These are phyloP conservation scores for Aciculosporium take DNA, from an alignment of 2,329 filamentous ascomycete genomes.

Conservation along the genomic window DNA sequence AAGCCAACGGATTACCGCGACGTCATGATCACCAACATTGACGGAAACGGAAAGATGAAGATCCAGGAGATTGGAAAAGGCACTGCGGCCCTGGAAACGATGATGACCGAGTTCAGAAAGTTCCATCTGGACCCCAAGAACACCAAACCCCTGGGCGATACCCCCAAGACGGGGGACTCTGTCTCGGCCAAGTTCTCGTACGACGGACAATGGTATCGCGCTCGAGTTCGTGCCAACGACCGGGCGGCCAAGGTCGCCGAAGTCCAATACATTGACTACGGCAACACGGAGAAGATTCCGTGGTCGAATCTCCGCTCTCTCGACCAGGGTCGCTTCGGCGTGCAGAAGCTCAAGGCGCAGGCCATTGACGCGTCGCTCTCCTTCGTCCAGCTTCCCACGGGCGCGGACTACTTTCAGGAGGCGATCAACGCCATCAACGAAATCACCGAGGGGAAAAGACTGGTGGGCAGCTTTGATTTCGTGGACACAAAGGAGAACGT, in stretches of 20 bases:
- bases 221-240: constrained; percentile 81
- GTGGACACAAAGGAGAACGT: constrained; percentile 65
- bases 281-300: constrained; percentile 78
- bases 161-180: constrained; percentile 81
- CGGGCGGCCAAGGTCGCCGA: constrained; percentile 78
- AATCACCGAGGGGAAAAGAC: constrained; percentile 56
- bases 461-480: constrained; percentile 86
- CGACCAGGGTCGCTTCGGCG: constrained; percentile 61
- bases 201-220: constrained; percentile 91
- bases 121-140: constrained; percentile 83
- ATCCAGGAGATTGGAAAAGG: constrained; percentile 81
- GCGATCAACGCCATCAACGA: constrained; percentile 63
- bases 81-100: constrained; percentile 66
- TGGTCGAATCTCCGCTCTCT: constrained; percentile 79
- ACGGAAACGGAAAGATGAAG: constrained; percentile 69
- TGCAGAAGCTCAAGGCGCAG: constrained; percentile 72
- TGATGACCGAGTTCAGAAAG: constrained; percentile 83
- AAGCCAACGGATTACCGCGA: constrained; percentile 78
- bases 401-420: constrained; percentile 70
- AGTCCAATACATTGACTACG: constrained; percentile 90
- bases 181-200: constrained; percentile 84
- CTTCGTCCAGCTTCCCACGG: constrained; percentile 74
- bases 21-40: constrained; percentile 82
- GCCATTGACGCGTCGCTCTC: constrained; percentile 77
- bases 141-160: constrained; percentile 53